Evolutionary conservation across 768 basidiomycete genomes (phyloP).

Genomic region (Strobilomyces dryophilus): DNA sequence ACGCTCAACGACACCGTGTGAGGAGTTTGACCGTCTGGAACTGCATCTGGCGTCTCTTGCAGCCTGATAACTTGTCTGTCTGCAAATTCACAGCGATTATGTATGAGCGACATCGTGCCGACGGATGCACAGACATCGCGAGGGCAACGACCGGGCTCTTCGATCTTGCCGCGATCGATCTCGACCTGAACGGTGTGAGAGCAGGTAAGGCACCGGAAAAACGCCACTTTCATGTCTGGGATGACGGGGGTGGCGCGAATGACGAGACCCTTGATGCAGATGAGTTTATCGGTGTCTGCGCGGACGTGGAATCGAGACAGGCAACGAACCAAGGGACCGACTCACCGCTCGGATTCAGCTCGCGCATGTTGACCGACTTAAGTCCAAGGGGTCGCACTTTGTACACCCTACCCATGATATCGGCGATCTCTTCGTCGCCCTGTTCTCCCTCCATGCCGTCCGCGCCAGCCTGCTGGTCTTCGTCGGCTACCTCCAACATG

Average conservation of each 20-base stretch:
- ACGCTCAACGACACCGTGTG: slow-evolving; percentile 95
- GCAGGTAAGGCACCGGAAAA: slow-evolving; percentile 96
- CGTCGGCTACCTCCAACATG: slow-evolving; percentile 83
- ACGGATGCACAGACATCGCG: slow-evolving; percentile 87
- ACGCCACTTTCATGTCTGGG: slow-evolving; percentile 98
- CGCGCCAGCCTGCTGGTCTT: slow-evolving; percentile 65
- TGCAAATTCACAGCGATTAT: slow-evolving; percentile 95
- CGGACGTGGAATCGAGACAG: background rate
- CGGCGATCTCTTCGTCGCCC: slow-evolving; percentile 82
- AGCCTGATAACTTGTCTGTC: slow-evolving; percentile 93
- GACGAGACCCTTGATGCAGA: slow-evolving; percentile 93
- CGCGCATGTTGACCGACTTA: slow-evolving; percentile 85
- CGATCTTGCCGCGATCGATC: slow-evolving; percentile 96
- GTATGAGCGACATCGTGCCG: slow-evolving; percentile 91
- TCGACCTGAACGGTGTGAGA: slow-evolving; percentile 96
- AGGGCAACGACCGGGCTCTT: slow-evolving; percentile 88
- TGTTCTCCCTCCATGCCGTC: slow-evolving; percentile 74
- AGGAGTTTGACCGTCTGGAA: slow-evolving; percentile 97
- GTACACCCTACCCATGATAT: slow-evolving; percentile 84
- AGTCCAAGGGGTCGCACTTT: slow-evolving; percentile 92
- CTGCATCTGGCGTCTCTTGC: slow-evolving; percentile 96
- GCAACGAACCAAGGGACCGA: background rate
- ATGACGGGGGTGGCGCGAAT: slow-evolving; percentile 97
- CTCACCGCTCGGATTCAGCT: slow-evolving; percentile 87
- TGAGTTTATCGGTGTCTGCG: slow-evolving; percentile 95